Percentiles rank a stretch among this genome's conserved stretches.
Evolutionary conservation across 257 asterid genomes (phyloP).

Genomic region (Mentha longifolia): DNA sequence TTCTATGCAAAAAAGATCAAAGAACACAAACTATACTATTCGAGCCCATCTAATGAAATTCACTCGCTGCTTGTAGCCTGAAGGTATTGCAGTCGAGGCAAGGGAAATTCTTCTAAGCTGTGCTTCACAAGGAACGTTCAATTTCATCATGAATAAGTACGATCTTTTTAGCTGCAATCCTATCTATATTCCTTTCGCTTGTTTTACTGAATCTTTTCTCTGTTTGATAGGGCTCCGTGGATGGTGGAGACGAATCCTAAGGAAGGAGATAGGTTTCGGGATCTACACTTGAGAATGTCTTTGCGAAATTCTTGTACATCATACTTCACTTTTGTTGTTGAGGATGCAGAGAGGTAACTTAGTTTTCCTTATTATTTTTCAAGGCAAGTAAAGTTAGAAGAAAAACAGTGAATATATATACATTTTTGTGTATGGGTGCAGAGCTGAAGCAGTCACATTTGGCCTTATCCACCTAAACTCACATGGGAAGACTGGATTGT

Average conservation of each 20-base stretch:
- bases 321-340: background rate
- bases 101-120: constrained; percentile 79
- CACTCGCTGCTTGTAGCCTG: constrained; percentile 54
- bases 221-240: constrained; percentile 82
- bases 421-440: background rate
- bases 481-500: background rate
- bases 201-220: constrained; percentile 3
- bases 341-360: constrained; percentile 21
- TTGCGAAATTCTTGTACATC: background rate
- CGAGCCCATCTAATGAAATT: background rate
- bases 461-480: background rate
- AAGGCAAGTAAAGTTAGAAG: constrained; percentile 1
- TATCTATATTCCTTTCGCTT: background rate
- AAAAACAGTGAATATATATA: background rate
- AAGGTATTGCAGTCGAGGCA: constrained; percentile 81
- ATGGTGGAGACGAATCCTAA: constrained; percentile 95
- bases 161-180: constrained; percentile 1
- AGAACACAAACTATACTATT: constrained; percentile 3
- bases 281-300: constrained; percentile 51
- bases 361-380: background rate
- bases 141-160: constrained; percentile 64
- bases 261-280: constrained; percentile 87
- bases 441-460: constrained; percentile 5
- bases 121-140: constrained; percentile 83
- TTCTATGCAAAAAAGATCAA: constrained; percentile 17